Base-by-base conservation (phyloP, 1,139 yeast genomes). In the Saccharomycopsis hybrid region DNA sequence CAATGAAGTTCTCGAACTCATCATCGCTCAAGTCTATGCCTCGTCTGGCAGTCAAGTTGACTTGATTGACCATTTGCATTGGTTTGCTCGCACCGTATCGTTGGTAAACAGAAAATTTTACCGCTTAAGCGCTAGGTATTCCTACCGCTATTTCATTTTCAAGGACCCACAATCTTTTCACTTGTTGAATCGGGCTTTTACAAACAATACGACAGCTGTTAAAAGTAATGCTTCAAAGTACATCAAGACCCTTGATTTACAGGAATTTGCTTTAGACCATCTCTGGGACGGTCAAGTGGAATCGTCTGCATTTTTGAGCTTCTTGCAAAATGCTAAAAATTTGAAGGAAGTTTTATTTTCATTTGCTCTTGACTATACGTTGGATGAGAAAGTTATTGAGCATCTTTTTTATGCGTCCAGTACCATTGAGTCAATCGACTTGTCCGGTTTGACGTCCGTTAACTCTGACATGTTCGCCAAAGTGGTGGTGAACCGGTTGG, bases 61-160 rank as follows among this genome's bases (percentile, higher is more conserved):
- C 30, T 24, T 39, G n/a, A 39, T n/a, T 24, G 30, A 11, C 7
- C 45, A 42, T 33, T 29, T 42, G 13, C 29, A 44, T n/a, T 42
- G 51, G 51, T 48, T 48, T 31, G 25, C 35, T 11, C 41, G 43
- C 29, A 39, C 48, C 27, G 24, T 48, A 4, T 50, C 51, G 9
- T 35, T 48, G 24, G 31, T 48, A 24, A 41, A 31, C 29, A 13
- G 33, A 18, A 35, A 30, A n/a, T 48, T 48, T 32, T 4, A 37
- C 18, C 27, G 5, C 8, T 32, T 48, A 4, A 29, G 32, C 25
- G 28, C 13, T 2, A 18, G 13, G 7, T 43, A 31, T 29, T 27
- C 31, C 8, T 41, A 35, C 48, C 7, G 41, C 7, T 33, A 48
- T 31, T 32, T 45, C 31, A 25, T 45, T 11, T 27, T 48, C 25